These are phyloP conservation scores for Raddia distichophylla DNA, from an alignment of 176 grass and related monocot species.

Conservation along the genomic window DNA sequence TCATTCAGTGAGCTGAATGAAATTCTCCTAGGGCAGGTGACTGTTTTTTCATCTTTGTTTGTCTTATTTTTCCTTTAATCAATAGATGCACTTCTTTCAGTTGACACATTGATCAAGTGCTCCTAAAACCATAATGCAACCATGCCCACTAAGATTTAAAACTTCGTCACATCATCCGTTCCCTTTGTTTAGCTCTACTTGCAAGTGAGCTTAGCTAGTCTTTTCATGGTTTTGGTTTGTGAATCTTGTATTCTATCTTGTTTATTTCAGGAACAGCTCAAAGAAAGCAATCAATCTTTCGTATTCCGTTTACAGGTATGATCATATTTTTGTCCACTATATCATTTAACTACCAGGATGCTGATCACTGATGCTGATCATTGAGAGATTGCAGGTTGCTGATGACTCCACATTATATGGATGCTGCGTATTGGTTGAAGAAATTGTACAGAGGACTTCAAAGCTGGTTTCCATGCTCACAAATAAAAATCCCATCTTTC, in stretches of 20 bases:
- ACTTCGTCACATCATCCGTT: background rate
- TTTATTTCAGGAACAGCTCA: constrained; percentile 86
- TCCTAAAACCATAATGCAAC: constrained; percentile 10
- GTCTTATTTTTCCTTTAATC: constrained; percentile 21
- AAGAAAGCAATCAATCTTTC: constrained; percentile 98
- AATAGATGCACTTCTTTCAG: background rate
- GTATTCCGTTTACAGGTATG: constrained; percentile 96
- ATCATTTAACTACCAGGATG: constrained; percentile 5
- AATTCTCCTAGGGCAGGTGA: constrained; percentile 96
- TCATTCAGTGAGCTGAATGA: constrained; percentile 98
- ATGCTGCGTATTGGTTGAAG: constrained; percentile 96
- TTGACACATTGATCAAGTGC: background rate
- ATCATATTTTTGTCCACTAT: constrained; percentile 25
- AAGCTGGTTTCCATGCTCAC: constrained; percentile 87
- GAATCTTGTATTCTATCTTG: constrained; percentile 29
- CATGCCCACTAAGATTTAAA: constrained; percentile 17
- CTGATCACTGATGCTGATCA: constrained; percentile 55
- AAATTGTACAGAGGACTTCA: constrained; percentile 89
- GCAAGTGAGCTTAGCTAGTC: constrained; percentile 16
- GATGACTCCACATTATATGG: constrained; percentile 96
- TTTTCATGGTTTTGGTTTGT: constrained; percentile 30
- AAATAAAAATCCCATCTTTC: constrained; percentile 54
- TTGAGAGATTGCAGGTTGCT: constrained; percentile 64
- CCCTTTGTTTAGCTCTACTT: constrained; percentile 15
- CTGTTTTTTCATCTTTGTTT: constrained; percentile 35